Conservation (phyloP, 805 yeast genomes). For the Starmerella sirachaensis region DNA sequence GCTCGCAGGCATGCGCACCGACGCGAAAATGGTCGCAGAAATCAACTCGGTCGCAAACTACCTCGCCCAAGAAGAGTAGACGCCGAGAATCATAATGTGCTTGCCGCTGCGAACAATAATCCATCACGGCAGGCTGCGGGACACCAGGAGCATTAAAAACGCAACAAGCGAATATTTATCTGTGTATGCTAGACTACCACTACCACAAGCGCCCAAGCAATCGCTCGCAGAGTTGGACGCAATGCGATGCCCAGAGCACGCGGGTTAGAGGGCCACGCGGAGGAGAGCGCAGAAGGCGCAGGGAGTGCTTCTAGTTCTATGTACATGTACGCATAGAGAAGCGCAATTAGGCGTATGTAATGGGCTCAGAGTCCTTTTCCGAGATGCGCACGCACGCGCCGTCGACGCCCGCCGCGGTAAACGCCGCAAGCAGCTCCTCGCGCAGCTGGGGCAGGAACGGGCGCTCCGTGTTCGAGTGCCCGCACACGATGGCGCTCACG, state of each 20-base stretch:
- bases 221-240: too few relatives aligned
- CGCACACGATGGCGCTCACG: conserved; percentile 59
- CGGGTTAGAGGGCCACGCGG: too few relatives aligned
- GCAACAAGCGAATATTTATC: too few relatives aligned
- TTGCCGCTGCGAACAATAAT: neutral
- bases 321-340: neutral
- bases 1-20: conserved; percentile 21
- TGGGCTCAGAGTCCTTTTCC: conserved; percentile 54
- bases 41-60: conserved; percentile 9
- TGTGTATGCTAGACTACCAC: neutral
- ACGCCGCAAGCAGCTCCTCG: conserved; percentile 37
- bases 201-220: too few relatives aligned
- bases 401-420: conserved; percentile 19
- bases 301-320: neutral
- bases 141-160: too few relatives aligned
- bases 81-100: neutral
- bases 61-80: conserved; percentile 8
- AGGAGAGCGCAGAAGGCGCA: neutral
- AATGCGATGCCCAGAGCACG: too few relatives aligned
- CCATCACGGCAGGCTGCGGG: too few relatives aligned
- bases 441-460: conserved; percentile 55
- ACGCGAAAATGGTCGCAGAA: conserved; percentile 8
- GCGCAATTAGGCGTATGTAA: conserved; percentile 26
- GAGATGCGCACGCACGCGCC: conserved; percentile 43
- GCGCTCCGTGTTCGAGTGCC: conserved; percentile 88